Percentiles rank a stretch among this genome's conserved stretches.
These are phyloP conservation scores for Mariannaea elegans DNA, from an alignment of 2,329 filamentous ascomycete genomes.

Conservation along the genomic window DNA sequence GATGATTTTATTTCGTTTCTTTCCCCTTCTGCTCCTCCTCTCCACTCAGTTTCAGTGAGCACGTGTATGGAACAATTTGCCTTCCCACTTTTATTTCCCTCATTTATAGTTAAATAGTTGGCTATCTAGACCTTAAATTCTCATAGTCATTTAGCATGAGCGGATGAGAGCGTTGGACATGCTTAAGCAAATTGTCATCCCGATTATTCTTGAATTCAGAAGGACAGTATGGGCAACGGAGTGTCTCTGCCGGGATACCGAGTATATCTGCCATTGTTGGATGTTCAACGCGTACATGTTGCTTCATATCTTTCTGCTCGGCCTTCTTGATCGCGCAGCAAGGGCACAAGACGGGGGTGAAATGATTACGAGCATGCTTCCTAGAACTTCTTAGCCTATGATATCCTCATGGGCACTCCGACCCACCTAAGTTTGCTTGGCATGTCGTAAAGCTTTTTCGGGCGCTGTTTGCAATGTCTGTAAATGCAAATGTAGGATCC, in stretches of 20 bases:
- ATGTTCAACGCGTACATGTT: conserved; percentile 5
- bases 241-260: background rate
- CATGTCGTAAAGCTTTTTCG: background rate
- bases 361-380: conserved; percentile 13
- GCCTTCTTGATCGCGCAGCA: background rate
- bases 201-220: background rate
- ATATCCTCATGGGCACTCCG: background rate
- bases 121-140: background rate
- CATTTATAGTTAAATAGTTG: no score
- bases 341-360: conserved; percentile 1
- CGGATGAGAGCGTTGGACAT: background rate
- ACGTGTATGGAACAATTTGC: no score
- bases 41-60: no score
- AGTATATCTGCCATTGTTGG: background rate
- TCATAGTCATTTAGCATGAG: background rate
- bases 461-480: background rate
- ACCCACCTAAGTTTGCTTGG: conserved; percentile 5
- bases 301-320: conserved; percentile 8
- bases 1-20: no score
- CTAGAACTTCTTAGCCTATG: background rate
- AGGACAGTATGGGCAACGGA: background rate
- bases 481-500: background rate
- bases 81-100: no score
- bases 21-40: no score
- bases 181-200: conserved; percentile 1